Conservation (phyloP, 352 stramenopile species). For the Synura sp. region DNA sequence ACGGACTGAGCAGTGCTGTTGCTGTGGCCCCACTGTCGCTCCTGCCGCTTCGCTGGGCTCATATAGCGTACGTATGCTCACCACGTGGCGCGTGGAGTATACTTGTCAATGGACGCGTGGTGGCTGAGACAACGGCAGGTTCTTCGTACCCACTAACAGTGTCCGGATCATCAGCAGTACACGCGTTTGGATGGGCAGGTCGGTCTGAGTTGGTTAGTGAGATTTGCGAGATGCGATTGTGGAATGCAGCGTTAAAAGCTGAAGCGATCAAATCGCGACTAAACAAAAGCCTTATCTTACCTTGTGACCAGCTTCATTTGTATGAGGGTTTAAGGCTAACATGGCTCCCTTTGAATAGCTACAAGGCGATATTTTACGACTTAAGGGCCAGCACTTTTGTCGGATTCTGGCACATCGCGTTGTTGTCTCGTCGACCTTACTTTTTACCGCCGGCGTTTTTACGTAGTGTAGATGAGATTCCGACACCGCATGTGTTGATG, state of each 20-base stretch:
- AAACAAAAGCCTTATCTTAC: background rate
- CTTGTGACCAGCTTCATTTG: background rate
- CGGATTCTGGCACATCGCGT: background rate
- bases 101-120: background rate
- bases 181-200: background rate
- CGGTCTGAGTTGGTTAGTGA: background rate
- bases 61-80: background rate
- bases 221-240: background rate
- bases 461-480: background rate
- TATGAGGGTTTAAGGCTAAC: background rate
- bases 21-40: background rate
- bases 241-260: background rate
- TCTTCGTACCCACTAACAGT: background rate
- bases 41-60: background rate
- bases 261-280: background rate
- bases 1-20: background rate
- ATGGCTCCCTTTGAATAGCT: background rate
- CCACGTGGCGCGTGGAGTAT: background rate
- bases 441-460: background rate
- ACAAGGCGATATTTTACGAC: background rate
- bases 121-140: background rate
- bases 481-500: background rate
- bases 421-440: background rate
- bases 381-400: background rate
- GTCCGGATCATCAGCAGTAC: background rate